These are phyloP conservation scores for Athelia sp. DNA, from an alignment of 1,284 basidiomycete genomes.

Conservation along the genomic window DNA sequence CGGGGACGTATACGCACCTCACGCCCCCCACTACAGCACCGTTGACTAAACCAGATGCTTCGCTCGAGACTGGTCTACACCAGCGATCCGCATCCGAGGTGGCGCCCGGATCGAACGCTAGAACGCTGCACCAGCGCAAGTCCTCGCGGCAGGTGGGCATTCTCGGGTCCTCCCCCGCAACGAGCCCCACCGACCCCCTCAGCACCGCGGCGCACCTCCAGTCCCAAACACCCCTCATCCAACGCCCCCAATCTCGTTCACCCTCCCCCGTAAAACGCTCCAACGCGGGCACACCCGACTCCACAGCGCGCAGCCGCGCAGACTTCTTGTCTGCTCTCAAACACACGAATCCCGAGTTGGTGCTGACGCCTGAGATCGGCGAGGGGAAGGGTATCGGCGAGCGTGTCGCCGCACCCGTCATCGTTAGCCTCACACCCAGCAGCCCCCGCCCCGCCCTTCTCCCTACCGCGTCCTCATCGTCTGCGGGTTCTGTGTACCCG, in stretches of 20 bases:
- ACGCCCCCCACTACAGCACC: constrained; percentile 49
- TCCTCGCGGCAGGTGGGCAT: constrained; percentile 54
- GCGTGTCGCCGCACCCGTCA: constrained; percentile 55
- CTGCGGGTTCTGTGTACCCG: not conserved
- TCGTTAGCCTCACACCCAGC: constrained; percentile 37
- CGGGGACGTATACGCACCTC: constrained; percentile 43
- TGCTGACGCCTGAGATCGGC: constrained; percentile 52
- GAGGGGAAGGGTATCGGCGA: constrained; percentile 49
- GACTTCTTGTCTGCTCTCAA: too few relatives aligned
- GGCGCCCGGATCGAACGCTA: not conserved
- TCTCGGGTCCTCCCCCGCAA: constrained; percentile 36
- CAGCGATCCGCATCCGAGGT: constrained; percentile 6
- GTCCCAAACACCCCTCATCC: constrained; percentile 39
- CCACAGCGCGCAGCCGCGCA: too few relatives aligned
- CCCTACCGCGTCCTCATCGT: constrained; percentile 7
- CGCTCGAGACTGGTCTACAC: constrained; percentile 3
- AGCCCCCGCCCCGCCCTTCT: constrained; percentile 13
- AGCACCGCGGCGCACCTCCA: constrained; percentile 13
- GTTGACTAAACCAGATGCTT: not conserved
- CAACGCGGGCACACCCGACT: too few relatives aligned
- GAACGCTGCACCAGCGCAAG: constrained; percentile 23
- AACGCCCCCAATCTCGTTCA: constrained; percentile 45
- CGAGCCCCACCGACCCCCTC: constrained; percentile 18
- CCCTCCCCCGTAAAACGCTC: constrained; percentile 32
- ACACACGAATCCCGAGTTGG: constrained; percentile 8